Evolutionary conservation across 441 rosid genomes (phyloP).

Genomic region (Macaranga tanarius): DNA sequence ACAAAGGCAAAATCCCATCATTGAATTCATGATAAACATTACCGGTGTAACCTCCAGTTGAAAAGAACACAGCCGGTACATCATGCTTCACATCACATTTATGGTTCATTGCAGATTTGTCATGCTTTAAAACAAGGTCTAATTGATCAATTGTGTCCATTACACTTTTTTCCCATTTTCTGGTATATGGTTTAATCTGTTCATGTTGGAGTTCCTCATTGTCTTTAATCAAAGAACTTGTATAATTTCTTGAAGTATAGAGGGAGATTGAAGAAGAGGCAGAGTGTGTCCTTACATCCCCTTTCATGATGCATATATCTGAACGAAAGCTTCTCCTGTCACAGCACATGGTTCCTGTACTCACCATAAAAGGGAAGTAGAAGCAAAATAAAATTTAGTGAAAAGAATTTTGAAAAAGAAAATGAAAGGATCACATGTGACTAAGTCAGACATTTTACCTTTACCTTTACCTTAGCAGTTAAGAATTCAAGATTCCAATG

Average conservation of each 20-base stretch:
- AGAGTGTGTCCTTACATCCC: slow-evolving; percentile 73
- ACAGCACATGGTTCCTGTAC: slow-evolving; percentile 78
- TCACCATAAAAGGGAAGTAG: slow-evolving; percentile 5
- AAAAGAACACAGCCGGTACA: slow-evolving; percentile 82
- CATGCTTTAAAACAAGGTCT: slow-evolving; percentile 44
- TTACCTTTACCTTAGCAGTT: not conserved
- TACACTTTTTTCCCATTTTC: slow-evolving; percentile 86
- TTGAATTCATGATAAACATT: slow-evolving; percentile 92
- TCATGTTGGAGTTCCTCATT: slow-evolving; percentile 36
- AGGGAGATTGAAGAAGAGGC: slow-evolving; percentile 67
- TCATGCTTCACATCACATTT: slow-evolving; percentile 66
- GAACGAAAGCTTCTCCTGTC: slow-evolving; percentile 72
- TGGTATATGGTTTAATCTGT: slow-evolving; percentile 83
- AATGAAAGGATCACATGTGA: not conserved
- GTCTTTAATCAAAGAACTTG: slow-evolving; percentile 23
- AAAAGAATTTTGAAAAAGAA: not conserved
- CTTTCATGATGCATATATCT: slow-evolving; percentile 79
- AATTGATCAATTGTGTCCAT: slow-evolving; percentile 81
- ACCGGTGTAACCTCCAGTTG: slow-evolving; percentile 91
- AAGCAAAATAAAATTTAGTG: not conserved
- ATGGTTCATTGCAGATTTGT: slow-evolving; percentile 24
- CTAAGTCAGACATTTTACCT: not conserved
- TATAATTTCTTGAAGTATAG: slow-evolving; percentile 38
- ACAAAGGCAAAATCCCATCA: slow-evolving; percentile 85
- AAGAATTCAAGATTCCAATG: not conserved